phyloP scores from a whole-genome alignment of 441 rosid genomes.

The Jatropha multifida region DNA sequence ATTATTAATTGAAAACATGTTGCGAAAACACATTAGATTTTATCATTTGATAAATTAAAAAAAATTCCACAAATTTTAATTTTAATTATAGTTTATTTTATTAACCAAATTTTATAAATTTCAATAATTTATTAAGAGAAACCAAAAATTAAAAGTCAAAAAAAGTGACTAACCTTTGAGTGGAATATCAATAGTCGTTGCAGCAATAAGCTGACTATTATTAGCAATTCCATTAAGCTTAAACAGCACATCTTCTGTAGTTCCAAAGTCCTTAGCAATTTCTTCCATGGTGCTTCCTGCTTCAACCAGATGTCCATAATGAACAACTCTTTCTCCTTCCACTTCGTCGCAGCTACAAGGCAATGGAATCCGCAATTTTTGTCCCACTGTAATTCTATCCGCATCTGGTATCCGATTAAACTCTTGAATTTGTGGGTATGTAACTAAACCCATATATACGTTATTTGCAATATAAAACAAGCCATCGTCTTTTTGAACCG shows the following conservation, averaged over 20 bases:
- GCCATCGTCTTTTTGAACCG: no score
- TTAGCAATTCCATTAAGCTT: constrained; percentile 45
- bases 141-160: not conserved
- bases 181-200: constrained; percentile 56
- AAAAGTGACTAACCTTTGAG: constrained; percentile 45
- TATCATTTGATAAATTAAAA: no score
- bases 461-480: constrained; percentile 39
- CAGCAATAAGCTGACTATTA: constrained; percentile 39
- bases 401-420: constrained; percentile 32
- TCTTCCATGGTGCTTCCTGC: constrained; percentile 36
- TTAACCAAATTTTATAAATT: no score
- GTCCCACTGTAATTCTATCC: constrained; percentile 27
- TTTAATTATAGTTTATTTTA: no score
- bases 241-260: constrained; percentile 33
- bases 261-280: constrained; percentile 49
- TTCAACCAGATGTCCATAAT: constrained; percentile 57
- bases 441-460: constrained; percentile 37
- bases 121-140: no score
- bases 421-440: constrained; percentile 27
- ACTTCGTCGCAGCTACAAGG: constrained; percentile 74
- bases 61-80: no score
- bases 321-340: constrained; percentile 45
- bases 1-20: no score
- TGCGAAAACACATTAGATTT: no score
- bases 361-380: constrained; percentile 50